These are phyloP conservation scores for Phlebopus sp. DNA, from an alignment of 1,284 basidiomycete genomes.

Conservation along the genomic window DNA sequence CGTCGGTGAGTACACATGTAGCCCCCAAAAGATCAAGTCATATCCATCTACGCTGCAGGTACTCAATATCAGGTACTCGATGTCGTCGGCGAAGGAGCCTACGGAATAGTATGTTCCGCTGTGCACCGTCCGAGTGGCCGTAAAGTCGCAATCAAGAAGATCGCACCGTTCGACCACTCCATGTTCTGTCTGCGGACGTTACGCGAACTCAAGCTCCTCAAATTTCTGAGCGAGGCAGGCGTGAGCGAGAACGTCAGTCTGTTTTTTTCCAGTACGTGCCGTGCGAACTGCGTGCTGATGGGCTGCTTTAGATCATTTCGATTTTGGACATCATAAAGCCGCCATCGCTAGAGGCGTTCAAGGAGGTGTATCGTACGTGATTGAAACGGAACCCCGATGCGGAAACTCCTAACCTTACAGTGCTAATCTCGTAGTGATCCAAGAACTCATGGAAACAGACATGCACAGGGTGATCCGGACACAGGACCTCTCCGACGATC, in stretches of 20 bases:
- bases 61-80: conserved; percentile 87
- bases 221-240: conserved; percentile 87
- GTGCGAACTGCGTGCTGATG: conserved; percentile 4
- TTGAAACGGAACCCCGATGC: conserved; percentile 1
- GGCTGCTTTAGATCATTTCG: conserved; percentile 77
- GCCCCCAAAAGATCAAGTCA: background rate
- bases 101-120: conserved; percentile 88
- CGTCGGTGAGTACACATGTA: conserved; percentile 63
- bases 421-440: conserved; percentile 51
- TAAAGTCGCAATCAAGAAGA: conserved; percentile 90
- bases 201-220: conserved; percentile 84
- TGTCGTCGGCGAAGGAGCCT: conserved; percentile 87
- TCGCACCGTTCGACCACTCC: conserved; percentile 88
- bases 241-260: conserved; percentile 87
- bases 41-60: conserved; percentile 39
- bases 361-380: conserved; percentile 82
- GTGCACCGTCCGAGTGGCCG: conserved; percentile 77
- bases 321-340: conserved; percentile 95
- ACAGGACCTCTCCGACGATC: conserved; percentile 82
- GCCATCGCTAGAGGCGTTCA: conserved; percentile 84
- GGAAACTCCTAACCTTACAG: background rate
- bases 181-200: conserved; percentile 89
- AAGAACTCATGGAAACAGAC: conserved; percentile 75
- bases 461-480: conserved; percentile 73
- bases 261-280: conserved; percentile 3